These are phyloP conservation scores for Arxiozyma slooffiae DNA, from an alignment of 1,139 yeast species.

Conservation along the genomic window DNA sequence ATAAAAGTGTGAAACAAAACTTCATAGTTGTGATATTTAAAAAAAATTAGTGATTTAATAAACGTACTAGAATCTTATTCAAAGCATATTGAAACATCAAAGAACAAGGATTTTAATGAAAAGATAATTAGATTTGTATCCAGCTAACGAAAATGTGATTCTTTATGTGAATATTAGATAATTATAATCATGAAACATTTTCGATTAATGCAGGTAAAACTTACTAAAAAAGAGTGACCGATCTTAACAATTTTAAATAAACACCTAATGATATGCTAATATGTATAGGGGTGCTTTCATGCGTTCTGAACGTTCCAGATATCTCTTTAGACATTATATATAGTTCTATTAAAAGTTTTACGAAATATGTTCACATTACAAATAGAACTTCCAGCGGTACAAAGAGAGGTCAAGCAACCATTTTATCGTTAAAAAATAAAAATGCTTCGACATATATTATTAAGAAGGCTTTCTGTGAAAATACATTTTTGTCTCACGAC, in stretches of 20 bases:
- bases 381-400: conserved; percentile 97
- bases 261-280: conserved; percentile 51
- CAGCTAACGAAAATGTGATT: conserved; percentile 74
- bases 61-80: conserved; percentile 34
- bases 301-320: conserved; percentile 87
- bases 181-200: conserved; percentile 48
- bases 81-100: conserved; percentile 24
- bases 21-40: conserved; percentile 48
- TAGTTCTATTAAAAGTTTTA: conserved; percentile 87
- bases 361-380: conserved; percentile 91
- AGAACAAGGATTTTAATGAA: conserved; percentile 29
- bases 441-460: conserved; percentile 63
- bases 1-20: conserved; percentile 66
- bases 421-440: conserved; percentile 58
- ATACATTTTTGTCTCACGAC: conserved; percentile 33
- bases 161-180: conserved; percentile 47
- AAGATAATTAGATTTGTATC: conserved; percentile 79
- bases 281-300: conserved; percentile 90
- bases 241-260: conserved; percentile 60
- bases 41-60: conserved; percentile 48
- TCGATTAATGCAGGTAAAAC: conserved; percentile 92
- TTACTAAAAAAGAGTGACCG: conserved; percentile 70
- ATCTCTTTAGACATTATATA: conserved; percentile 72
- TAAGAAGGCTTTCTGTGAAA: conserved; percentile 48
- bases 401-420: conserved; percentile 62